These are phyloP conservation scores for Picea sitchensis DNA, from an alignment of 75 land plant genomes.

Conservation along the genomic window DNA sequence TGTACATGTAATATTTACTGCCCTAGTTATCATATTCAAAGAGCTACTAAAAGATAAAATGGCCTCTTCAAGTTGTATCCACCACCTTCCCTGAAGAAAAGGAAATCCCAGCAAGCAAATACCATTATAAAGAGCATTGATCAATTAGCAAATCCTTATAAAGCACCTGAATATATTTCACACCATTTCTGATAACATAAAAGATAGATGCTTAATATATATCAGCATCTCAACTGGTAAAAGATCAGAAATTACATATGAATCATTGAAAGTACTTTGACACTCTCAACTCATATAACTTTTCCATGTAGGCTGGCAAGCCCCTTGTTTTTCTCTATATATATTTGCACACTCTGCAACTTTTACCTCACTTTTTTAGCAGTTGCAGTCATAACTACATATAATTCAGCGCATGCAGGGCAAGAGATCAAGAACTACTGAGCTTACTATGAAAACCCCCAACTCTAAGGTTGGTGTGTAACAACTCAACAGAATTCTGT, in stretches of 20 bases:
- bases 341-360: conserved; percentile 11
- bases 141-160: not conserved
- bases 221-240: not conserved
- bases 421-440: conserved; percentile 2
- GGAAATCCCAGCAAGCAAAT: not conserved
- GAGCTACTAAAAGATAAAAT: not conserved
- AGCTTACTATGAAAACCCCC: conserved; percentile 1
- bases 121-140: not conserved
- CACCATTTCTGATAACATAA: not conserved
- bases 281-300: not conserved
- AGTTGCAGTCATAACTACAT: conserved; percentile 7
- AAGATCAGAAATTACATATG: conserved; percentile 7
- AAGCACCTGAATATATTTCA: not conserved
- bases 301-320: not conserved
- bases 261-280: not conserved
- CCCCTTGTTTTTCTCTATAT: not conserved
- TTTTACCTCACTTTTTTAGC: conserved; percentile 2
- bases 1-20: not conserved
- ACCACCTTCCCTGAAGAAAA: not conserved
- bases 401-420: not conserved
- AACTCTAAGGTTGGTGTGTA: not conserved
- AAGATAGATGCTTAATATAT: conserved; percentile 3
- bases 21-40: not conserved
- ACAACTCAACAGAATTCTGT: conserved; percentile 2
- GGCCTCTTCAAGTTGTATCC: not conserved